Conservation (phyloP, 2,329 filamentous ascomycete genomes). For the Fusarium anthophilum region DNA sequence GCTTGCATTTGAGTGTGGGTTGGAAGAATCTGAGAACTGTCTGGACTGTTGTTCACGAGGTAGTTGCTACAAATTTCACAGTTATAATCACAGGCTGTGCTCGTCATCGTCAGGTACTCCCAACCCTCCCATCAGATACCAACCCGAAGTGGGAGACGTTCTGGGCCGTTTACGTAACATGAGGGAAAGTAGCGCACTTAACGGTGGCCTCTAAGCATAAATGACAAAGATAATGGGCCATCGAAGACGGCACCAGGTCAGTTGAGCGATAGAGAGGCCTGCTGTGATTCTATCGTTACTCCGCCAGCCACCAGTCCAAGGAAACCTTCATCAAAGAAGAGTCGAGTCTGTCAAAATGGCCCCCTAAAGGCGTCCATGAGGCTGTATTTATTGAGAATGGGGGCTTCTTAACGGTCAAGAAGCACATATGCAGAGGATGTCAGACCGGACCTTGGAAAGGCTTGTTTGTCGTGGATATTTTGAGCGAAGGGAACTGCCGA, state of each 20-base stretch:
- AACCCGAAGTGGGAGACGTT: not conserved
- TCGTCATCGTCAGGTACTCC: not conserved
- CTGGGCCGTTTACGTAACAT: too few species aligned
- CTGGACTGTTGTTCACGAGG: not conserved
- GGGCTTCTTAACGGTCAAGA: not conserved
- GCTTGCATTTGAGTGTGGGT: not conserved
- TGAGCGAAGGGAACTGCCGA: not conserved
- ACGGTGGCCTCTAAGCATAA: not conserved
- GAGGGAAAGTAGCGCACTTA: not conserved
- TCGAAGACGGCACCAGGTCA: not conserved
- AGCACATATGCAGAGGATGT: not conserved
- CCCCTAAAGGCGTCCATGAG: not conserved
- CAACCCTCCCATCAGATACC: not conserved
- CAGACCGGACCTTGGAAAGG: not conserved
- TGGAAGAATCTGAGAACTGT: not conserved
- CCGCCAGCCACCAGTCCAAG: not conserved
- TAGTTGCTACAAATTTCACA: not conserved
- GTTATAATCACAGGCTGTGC: not conserved
- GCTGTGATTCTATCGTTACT: not conserved
- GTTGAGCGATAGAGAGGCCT: not conserved
- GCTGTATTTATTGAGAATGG: not conserved
- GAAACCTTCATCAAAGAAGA: not conserved
- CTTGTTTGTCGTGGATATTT: not conserved
- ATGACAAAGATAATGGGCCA: not conserved
- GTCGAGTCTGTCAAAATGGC: not conserved